A percentile compares a stretch with the other conserved stretches of the same genome.
Conservation (phyloP, 306 rosid genomes). For the Cucurbita ficifolia region DNA sequence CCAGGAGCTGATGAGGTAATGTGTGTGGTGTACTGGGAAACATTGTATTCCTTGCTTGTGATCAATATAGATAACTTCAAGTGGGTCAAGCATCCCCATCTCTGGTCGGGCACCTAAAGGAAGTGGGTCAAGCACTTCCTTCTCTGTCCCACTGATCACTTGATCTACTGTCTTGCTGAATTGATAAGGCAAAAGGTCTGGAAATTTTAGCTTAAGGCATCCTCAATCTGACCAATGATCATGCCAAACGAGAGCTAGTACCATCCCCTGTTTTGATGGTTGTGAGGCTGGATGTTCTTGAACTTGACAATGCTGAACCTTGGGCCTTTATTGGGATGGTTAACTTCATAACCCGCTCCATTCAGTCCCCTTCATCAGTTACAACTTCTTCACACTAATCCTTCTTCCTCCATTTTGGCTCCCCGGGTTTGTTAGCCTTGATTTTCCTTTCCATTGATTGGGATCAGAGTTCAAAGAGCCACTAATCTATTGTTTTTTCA, state of each 20-base stretch:
- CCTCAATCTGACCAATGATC: not conserved
- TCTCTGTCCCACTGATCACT: not conserved
- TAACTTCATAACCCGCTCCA: not conserved
- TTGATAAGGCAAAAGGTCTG: not conserved
- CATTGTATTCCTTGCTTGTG: not conserved
- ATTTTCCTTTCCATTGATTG: not conserved
- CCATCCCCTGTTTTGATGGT: not conserved
- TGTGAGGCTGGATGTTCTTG: not conserved
- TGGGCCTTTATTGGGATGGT: not conserved
- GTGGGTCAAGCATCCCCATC: not conserved
- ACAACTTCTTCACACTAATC: not conserved
- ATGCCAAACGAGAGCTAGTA: not conserved
- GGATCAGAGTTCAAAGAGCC: not conserved
- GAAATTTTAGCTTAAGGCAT: not conserved
- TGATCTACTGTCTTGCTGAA: not conserved
- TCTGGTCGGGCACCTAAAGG: not conserved
- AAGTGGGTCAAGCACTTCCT: not conserved
- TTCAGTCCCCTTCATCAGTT: not conserved
- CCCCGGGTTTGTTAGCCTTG: not conserved
- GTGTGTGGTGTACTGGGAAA: not conserved
- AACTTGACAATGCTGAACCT: not conserved
- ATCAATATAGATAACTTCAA: not conserved
- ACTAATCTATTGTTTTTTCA: not conserved
- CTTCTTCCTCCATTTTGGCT: not conserved
- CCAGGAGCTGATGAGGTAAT: slow-evolving; percentile 89